phyloP scores from a whole-genome alignment of 2,329 filamentous ascomycete genomes.

The Clarireedia paspali region DNA sequence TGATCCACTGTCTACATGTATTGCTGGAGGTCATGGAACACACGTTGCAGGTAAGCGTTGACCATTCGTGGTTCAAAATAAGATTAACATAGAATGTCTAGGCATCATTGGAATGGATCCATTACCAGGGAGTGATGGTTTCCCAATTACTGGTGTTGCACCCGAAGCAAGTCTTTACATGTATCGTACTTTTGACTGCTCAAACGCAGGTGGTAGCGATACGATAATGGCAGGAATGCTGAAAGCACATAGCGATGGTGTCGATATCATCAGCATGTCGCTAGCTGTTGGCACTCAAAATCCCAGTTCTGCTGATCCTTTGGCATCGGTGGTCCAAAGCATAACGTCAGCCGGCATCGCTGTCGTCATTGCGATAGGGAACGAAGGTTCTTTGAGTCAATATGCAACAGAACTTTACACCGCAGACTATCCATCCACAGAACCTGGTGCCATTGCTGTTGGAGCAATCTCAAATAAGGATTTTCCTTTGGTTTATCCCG shows the following conservation, averaged over 20 bases:
- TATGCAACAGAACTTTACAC: slow-evolving; percentile 10
- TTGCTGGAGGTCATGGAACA: slow-evolving; percentile 19
- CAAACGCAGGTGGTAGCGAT: slow-evolving; percentile 12
- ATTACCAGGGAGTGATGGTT: slow-evolving; percentile 5
- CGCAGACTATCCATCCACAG: slow-evolving; percentile 11
- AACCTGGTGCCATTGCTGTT: slow-evolving; percentile 14
- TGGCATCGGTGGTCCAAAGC: slow-evolving; percentile 5
- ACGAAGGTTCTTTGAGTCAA: slow-evolving; percentile 11
- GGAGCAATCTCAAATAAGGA: slow-evolving; percentile 15
- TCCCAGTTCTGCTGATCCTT: slow-evolving; percentile 8
- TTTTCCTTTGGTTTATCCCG: slow-evolving; percentile 16
- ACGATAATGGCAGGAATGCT: slow-evolving; percentile 18
- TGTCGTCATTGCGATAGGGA: slow-evolving; percentile 13
- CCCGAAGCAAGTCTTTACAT: slow-evolving; percentile 19
- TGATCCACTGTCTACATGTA: slow-evolving; percentile 18
- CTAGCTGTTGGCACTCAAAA: slow-evolving; percentile 11
- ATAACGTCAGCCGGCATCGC: slow-evolving; percentile 8
- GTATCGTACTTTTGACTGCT: slow-evolving; percentile 20
- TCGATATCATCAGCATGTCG: slow-evolving; percentile 23
- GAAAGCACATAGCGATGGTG: slow-evolving; percentile 17
- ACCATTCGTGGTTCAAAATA: neutral
- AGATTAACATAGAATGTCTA: slow-evolving; percentile 2
- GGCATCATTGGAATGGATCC: slow-evolving; percentile 19
- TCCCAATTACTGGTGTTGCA: slow-evolving; percentile 18
- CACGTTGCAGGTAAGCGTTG: slow-evolving; percentile 15